Conservation (phyloP, 257 asterid species). For the Forsythia viridissima region DNA sequence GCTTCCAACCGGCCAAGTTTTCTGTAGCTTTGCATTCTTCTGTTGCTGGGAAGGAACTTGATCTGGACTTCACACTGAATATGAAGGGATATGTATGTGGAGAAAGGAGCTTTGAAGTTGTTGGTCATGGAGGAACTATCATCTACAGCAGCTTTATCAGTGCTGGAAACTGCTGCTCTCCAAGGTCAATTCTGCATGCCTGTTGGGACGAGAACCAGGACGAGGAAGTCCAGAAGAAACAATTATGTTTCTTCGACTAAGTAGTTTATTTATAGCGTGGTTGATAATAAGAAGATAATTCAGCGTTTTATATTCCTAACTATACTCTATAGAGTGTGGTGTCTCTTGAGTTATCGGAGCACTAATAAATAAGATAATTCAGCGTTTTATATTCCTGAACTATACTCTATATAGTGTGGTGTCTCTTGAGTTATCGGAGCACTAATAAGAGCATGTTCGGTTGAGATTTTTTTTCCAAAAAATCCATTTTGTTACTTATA, state of each 20-base stretch:
- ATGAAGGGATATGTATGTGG: slow-evolving; percentile 50
- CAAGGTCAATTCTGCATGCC: slow-evolving; percentile 55
- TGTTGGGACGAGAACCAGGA: slow-evolving; percentile 76
- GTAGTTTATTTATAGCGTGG: not conserved
- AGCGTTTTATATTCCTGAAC: not conserved
- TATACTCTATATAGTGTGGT: not conserved
- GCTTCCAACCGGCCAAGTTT: slow-evolving; percentile 70
- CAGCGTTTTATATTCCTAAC: not conserved
- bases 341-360: not conserved
- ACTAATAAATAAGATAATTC: not conserved
- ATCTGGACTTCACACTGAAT: slow-evolving; percentile 28
- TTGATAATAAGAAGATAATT: not conserved
- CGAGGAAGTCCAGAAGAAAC: slow-evolving; percentile 55
- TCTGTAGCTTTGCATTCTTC: slow-evolving; percentile 65
- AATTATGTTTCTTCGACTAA: not conserved
- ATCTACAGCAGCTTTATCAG: slow-evolving; percentile 48
- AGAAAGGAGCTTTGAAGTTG: slow-evolving; percentile 49
- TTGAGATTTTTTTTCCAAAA: no score
- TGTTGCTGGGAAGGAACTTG: slow-evolving; percentile 38
- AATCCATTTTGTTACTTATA: no score
- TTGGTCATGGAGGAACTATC: slow-evolving; percentile 55
- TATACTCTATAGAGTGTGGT: not conserved
- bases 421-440: not conserved
- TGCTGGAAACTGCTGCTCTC: slow-evolving; percentile 58
- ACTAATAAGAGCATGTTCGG: no score